Evolutionary conservation across 768 basidiomycete species (phyloP).

Genomic region (Tephrocybe sp.): DNA sequence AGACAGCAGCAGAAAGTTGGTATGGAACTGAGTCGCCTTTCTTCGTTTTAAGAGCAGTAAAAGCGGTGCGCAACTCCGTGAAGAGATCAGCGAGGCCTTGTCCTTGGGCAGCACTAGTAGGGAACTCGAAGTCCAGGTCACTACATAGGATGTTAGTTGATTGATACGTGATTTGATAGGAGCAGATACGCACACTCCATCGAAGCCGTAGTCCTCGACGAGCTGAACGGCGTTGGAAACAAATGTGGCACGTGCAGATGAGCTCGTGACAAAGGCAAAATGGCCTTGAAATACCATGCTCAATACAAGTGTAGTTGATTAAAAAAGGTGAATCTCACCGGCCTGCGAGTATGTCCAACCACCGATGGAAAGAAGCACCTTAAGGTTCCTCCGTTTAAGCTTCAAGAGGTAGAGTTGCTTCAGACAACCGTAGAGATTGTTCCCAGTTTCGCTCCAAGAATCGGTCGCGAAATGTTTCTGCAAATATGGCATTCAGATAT

Average conservation of each 20-base stretch:
- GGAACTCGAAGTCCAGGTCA: slow-evolving; percentile 81
- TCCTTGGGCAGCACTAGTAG: slow-evolving; percentile 53
- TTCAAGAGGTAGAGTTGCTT: slow-evolving; percentile 73
- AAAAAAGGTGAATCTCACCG: slow-evolving; percentile 24
- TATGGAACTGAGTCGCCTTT: slow-evolving; percentile 67
- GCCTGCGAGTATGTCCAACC: slow-evolving; percentile 72
- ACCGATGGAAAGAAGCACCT: slow-evolving; percentile 50
- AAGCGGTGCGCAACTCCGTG: slow-evolving; percentile 58
- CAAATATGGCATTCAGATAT: slow-evolving; percentile 12
- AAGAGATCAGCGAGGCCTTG: slow-evolving; percentile 66
- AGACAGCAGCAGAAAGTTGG: slow-evolving; percentile 58
- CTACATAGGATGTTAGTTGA: slow-evolving; percentile 26
- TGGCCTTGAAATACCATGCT: slow-evolving; percentile 38
- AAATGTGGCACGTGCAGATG: slow-evolving; percentile 51
- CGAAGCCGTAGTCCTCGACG: slow-evolving; percentile 75
- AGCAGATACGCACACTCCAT: slow-evolving; percentile 56
- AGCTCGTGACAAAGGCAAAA: slow-evolving; percentile 59
- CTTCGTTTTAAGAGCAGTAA: slow-evolving; percentile 50
- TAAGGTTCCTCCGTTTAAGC: slow-evolving; percentile 51
- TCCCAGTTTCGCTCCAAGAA: slow-evolving; percentile 71
- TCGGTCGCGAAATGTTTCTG: slow-evolving; percentile 74
- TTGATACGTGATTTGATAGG: neutral
- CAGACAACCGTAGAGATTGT: slow-evolving; percentile 77
- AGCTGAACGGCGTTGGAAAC: slow-evolving; percentile 59
- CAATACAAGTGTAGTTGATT: neutral